Base-by-base conservation (phyloP, 129 eudicot species). In the Erigeron canadensis region DNA sequence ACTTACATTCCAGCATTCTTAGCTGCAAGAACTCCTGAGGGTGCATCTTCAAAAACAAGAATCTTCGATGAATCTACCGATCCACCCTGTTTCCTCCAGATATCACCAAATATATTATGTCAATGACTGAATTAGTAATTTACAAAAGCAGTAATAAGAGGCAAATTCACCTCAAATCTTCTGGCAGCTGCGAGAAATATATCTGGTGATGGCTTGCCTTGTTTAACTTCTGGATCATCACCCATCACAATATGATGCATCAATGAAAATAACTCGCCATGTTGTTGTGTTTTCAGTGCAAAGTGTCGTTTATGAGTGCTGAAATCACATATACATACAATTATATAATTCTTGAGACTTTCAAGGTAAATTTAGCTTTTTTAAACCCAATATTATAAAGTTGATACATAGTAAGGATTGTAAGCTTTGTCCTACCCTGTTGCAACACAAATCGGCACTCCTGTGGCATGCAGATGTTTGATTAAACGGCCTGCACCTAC, bases 1-100 rank as follows among this genome's bases (percentile, higher is more conserved):
- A 84, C 97, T 82, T 81, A 94, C 99, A 94, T 94, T 70, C 97
- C 97, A 81, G 97, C 99, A 86, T 86, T 94, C 81, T 94, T 94
- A 18, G 96, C 99, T 60, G 96, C 99, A 75, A 82, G 89, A 54
- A 90, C 99, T 48, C 99, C 99, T 2, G 88, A 82, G 19, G 99
- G 99, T 37, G 99, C 97, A 84, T 94, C 99, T 83, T 94, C 99
- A 65, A 94, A 94, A 50, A 94, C 97, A 77, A 94, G 97, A 55
- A 83, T 72, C 65, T 79, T 87, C 6, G 67, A 42, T 38, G 99
- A 85, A 77, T 94, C 94, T 48, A 88, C 76, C 6, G 85, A 64
- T 72, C 89, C 97, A 34, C 91, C 96, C 99, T 94, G 83, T 81
- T 84, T 56, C 73, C 16, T 47, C 70, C 64, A 46, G 43, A 65